Evolutionary conservation across 2,329 filamentous ascomycete genomes (phyloP), one percentile per base, ranked within the genome.

Genomic region (Raffaelea ambrosiae): DNA sequence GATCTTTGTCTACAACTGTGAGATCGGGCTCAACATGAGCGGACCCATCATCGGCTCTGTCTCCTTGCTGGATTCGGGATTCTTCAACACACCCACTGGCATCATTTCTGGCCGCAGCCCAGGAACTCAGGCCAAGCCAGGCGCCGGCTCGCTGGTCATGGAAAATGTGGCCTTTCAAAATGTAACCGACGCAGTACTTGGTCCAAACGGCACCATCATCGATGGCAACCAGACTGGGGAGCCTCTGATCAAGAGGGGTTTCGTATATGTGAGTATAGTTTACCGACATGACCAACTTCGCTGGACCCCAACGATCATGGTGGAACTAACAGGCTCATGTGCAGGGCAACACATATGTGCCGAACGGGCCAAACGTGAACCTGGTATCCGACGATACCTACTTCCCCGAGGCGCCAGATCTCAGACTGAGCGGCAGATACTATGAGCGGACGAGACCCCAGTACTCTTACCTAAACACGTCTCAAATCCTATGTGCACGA

Each of bases 371-470:
- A 2, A 66, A 63, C 18, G 62, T 65, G 19, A 68, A 78, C 33
- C 74, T 83, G 53, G 73, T 71, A 33, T 61, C 57, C 56, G 47
- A 51, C 18, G 49, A 54, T 8, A 46, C 48, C 8, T 54, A 52
- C 31, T 57, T 73, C 66, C 62, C 55, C 20, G 52, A 83, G 71
- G 64, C 81, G 71, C 40, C 62, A 60, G 40, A 63, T 57, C 76
- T 91, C 3, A 67, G 85, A 2, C 66, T 74, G 40, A 64, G 65
- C 14, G 60, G 60, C 16, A 66, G 71, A 21, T 80, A 86, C 61
- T 89, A 86, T 60, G 81, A 86, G 58, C 78, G 83, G 18, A 84
- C 85, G 55, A 88, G 86, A 71, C 88, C 88, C 5, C 79, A 87
- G 55, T 94, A 93, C 59, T n/a, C n/a, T n/a, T n/a, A n/a, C n/a